Conservation (phyloP, 768 basidiomycete species). For the Candolleomyces eurysporus region DNA sequence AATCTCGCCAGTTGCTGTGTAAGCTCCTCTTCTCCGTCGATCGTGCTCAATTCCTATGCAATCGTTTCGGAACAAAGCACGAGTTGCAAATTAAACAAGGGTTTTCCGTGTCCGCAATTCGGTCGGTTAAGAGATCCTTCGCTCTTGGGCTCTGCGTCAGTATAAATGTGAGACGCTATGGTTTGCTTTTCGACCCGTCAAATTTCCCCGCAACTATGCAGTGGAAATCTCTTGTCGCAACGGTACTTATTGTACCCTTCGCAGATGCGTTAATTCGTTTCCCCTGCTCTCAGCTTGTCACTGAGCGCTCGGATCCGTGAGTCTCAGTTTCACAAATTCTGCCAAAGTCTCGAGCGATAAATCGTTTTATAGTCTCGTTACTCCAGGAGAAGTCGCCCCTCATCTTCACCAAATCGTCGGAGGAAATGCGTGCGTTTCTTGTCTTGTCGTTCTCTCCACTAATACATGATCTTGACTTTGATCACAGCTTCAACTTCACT, state of each 20-base stretch:
- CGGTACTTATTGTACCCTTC: conserved; percentile 29
- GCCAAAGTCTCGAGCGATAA: too few species aligned
- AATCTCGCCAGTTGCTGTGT: too few species aligned
- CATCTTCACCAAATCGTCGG: conserved; percentile 10
- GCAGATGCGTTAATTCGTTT: conserved; percentile 33
- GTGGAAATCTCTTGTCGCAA: neutral
- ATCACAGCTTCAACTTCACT: conserved; percentile 2
- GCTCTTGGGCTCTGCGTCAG: too few species aligned
- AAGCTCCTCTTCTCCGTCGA: too few species aligned
- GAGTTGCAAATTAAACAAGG: too few species aligned
- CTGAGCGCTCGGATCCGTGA: conserved; percentile 2
- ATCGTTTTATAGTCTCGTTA: conserved; percentile 1
- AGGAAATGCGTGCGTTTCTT: neutral
- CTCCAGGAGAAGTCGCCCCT: conserved; percentile 5
- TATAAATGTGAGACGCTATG: too few species aligned
- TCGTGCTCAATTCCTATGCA: too few species aligned
- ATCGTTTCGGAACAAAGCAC: too few species aligned
- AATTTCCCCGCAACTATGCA: neutral
- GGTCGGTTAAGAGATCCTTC: too few species aligned
- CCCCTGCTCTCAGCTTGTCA: conserved; percentile 2
- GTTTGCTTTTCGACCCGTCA: too few species aligned
- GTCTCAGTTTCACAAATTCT: neutral
- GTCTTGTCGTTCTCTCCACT: neutral
- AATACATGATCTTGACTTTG: too few species aligned
- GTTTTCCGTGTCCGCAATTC: too few species aligned